Conservation (phyloP, 2,329 filamentous ascomycete species). For the Penicillium expansum region DNA sequence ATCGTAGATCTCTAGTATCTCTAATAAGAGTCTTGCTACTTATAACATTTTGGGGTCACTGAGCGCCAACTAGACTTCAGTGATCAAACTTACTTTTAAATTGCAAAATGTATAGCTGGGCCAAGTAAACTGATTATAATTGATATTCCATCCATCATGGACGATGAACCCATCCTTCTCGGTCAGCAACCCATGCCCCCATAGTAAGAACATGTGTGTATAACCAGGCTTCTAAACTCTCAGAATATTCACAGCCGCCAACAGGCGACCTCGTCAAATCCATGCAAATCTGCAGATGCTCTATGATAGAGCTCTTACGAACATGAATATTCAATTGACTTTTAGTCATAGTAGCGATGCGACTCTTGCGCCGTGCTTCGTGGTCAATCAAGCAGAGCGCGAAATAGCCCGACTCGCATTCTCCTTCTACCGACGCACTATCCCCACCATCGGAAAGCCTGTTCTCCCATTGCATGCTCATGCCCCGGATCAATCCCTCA, state of each 20-base stretch:
- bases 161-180: not conserved
- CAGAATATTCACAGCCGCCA: not conserved
- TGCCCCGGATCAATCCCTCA: not conserved
- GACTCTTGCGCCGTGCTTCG: not conserved
- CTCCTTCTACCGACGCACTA: not conserved
- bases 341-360: not conserved
- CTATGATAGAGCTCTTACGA: not conserved
- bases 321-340: not conserved
- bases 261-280: not conserved
- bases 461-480: not conserved
- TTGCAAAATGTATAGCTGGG: no score
- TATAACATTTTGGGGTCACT: no score
- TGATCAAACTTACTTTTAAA: no score
- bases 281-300: not conserved
- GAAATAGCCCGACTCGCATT: not conserved
- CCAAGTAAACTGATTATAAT: not conserved
- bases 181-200: not conserved
- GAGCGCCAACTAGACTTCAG: no score
- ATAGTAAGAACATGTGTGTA: not conserved
- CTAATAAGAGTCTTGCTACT: no score
- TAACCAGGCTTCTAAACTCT: not conserved
- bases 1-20: no score
- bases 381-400: not conserved
- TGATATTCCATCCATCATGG: not conserved
- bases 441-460: not conserved